A percentile compares a stretch with the other conserved stretches of the same genome.
phyloP scores from a whole-genome alignment of 495 filamentous ascomycete genomes.

The Neurospora sp. region DNA sequence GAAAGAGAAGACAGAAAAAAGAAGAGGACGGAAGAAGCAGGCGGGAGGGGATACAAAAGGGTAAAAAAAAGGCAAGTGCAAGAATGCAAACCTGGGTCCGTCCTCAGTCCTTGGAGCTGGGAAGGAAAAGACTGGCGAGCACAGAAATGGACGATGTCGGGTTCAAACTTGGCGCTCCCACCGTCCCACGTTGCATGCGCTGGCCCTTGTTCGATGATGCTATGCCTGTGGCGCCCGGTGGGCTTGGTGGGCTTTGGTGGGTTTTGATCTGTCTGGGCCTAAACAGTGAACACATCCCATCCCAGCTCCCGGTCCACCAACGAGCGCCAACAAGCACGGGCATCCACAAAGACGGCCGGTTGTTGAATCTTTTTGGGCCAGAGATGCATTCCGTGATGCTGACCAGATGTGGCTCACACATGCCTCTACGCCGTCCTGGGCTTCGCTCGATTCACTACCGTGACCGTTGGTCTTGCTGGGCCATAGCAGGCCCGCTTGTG shows the following conservation, averaged over 20 bases:
- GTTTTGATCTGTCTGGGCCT: neutral
- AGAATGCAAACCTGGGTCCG: neutral
- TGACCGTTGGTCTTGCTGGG: neutral
- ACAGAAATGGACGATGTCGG: slow-evolving; percentile 7
- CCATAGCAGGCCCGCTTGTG: neutral
- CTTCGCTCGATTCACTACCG: neutral
- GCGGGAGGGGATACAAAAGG: slow-evolving; percentile 13
- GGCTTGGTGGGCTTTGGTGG: neutral
- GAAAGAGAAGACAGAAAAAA: neutral
- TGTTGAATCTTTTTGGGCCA: neutral
- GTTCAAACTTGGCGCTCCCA: slow-evolving; percentile 18
- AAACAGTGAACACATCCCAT: neutral
- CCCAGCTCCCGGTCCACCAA: neutral
- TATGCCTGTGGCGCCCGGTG: slow-evolving; percentile 11
- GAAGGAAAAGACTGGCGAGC: neutral
- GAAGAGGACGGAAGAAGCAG: neutral
- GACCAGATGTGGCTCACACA: neutral
- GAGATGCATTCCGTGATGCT: neutral
- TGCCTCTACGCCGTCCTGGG: neutral
- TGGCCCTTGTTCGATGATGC: slow-evolving; percentile 22
- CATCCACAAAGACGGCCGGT: neutral
- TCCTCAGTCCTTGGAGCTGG: neutral
- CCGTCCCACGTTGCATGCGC: slow-evolving; percentile 18
- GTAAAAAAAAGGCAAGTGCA: neutral
- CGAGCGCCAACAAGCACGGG: neutral